phyloP scores from a whole-genome alignment of 2,329 filamentous ascomycete species.

The Blastomyces parvus region DNA sequence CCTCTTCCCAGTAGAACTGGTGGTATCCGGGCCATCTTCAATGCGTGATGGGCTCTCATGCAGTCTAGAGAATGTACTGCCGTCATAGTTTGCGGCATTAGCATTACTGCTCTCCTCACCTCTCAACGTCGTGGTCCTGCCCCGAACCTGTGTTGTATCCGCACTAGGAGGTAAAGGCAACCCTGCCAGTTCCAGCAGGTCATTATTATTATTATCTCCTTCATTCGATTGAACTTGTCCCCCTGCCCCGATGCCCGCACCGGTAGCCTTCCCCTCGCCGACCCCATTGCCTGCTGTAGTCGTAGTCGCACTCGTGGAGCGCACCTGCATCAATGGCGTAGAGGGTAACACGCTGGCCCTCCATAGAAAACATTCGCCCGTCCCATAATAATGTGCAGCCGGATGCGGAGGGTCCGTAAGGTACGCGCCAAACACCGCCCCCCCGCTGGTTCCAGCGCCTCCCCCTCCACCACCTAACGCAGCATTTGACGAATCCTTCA shows the following conservation, averaged over 20 bases:
- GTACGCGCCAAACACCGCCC: constrained; percentile 77
- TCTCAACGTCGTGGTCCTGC: constrained; percentile 50
- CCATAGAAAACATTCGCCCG: constrained; percentile 93
- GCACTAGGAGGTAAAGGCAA: constrained; percentile 62
- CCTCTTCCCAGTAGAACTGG: background rate
- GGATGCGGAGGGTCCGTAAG: constrained; percentile 81
- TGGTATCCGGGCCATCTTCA: background rate
- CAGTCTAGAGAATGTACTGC: background rate
- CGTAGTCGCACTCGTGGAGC: constrained; percentile 8
- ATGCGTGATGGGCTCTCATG: no score
- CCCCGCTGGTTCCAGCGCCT: constrained; percentile 10
- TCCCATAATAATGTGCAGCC: constrained; percentile 79
- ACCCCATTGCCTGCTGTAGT: background rate
- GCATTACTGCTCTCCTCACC: constrained; percentile 23
- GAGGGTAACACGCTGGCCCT: constrained; percentile 58
- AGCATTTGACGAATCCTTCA: constrained; percentile 54
- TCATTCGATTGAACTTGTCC: background rate
- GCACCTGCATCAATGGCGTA: constrained; percentile 26
- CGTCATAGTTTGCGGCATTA: background rate
- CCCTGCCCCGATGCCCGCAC: background rate
- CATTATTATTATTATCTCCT: constrained; percentile 22
- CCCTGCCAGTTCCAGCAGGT: constrained; percentile 42
- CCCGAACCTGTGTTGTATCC: constrained; percentile 51
- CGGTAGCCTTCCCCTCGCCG: background rate
- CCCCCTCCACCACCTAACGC: background rate